Evolutionary conservation across 169 alveolate genomes (phyloP).

Genomic region (Cryptosporidium ubiquitum): DNA sequence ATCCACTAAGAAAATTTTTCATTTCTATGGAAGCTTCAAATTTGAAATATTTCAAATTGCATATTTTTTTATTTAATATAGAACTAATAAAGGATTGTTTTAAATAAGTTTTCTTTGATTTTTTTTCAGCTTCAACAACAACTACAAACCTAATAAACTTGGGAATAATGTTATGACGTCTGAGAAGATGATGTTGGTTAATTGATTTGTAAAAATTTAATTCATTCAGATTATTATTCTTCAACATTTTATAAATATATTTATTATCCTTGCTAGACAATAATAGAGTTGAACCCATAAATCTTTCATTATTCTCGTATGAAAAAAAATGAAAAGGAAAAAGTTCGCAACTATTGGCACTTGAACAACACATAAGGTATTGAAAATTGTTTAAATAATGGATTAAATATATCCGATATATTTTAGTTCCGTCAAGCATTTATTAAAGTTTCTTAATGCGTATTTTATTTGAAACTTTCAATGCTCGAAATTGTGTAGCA

Average conservation of each 20-base stretch:
- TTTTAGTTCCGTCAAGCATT: neutral
- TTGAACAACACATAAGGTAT: neutral
- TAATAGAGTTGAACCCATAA: slow-evolving; percentile 51
- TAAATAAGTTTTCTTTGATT: neutral
- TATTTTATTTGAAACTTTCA: neutral
- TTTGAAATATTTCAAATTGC: neutral
- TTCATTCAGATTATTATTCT: slow-evolving; percentile 21
- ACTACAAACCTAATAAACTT: slow-evolving; percentile 3
- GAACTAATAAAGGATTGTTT: neutral
- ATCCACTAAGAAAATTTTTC: slow-evolving; percentile 27
- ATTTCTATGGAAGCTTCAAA: slow-evolving; percentile 1
- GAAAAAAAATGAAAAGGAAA: neutral
- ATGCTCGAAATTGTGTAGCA: neutral
- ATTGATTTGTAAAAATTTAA: slow-evolving; percentile 23
- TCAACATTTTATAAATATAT: slow-evolving; percentile 22
- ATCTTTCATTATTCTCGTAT: neutral
- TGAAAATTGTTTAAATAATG: neutral
- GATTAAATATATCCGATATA: neutral
- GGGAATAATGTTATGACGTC: slow-evolving; percentile 18
- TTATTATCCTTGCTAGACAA: slow-evolving; percentile 9
- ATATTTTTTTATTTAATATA: neutral
- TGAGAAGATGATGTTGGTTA: neutral
- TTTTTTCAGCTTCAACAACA: neutral
- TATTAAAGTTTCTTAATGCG: neutral
- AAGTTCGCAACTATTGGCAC: neutral